Conservation (phyloP, 768 basidiomycete species). For the Lactarius quietus region DNA sequence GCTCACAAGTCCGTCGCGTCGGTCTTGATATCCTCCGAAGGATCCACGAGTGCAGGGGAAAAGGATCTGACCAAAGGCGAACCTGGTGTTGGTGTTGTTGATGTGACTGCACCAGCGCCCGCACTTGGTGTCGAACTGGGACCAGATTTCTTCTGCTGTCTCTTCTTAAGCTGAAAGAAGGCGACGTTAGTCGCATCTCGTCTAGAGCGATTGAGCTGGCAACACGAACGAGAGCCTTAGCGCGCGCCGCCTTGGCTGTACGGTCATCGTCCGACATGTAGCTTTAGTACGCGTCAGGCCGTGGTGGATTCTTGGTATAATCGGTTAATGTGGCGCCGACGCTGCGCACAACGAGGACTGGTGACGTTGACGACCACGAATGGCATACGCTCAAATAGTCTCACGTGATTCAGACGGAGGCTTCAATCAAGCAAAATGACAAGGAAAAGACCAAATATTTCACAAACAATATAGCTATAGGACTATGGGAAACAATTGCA, state of each 20-base stretch:
- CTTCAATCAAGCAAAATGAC: constrained; percentile 1
- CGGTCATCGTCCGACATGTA: constrained; percentile 64
- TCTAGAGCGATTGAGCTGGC: not conserved
- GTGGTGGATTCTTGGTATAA: not conserved
- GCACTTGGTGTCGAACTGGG: constrained; percentile 32
- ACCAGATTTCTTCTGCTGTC: constrained; percentile 66
- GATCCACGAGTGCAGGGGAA: constrained; percentile 32
- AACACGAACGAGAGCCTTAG: constrained; percentile 68
- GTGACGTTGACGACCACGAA: not conserved
- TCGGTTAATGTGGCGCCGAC: not conserved
- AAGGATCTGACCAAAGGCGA: constrained; percentile 35
- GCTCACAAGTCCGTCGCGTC: constrained; percentile 67
- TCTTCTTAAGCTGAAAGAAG: constrained; percentile 64
- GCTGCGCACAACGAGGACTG: no score
- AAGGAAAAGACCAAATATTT: not conserved
- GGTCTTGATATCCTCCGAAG: constrained; percentile 39
- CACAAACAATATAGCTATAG: constrained; percentile 10
- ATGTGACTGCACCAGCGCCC: constrained; percentile 32
- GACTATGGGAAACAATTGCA: constrained; percentile 31
- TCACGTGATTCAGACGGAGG: constrained; percentile 16
- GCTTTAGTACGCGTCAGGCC: not conserved
- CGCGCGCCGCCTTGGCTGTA: constrained; percentile 77
- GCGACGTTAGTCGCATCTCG: constrained; percentile 9
- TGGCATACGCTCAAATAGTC: not conserved
- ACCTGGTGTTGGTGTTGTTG: constrained; percentile 41